phyloP scores from a whole-genome alignment of 73 alveolate species.

The Symbiodinium natans region DNA sequence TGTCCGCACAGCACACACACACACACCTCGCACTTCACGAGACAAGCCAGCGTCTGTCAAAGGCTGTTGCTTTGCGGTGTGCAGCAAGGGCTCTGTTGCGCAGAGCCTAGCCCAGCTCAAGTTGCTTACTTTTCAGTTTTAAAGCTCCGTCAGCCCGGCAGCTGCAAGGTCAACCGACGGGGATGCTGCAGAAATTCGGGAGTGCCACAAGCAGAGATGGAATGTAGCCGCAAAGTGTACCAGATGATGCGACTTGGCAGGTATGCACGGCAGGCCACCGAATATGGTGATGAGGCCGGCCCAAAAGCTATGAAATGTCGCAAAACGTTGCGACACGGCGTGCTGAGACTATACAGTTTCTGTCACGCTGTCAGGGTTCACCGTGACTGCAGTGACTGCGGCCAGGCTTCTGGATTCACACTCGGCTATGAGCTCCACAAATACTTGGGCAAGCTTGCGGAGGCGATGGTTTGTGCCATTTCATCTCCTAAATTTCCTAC shows the following conservation, averaged over 20 bases:
- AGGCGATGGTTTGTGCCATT: conserved; percentile 12
- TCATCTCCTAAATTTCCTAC: neutral
- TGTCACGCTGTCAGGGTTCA: too few species aligned
- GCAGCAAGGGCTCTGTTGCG: conserved; percentile 81
- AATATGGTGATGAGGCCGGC: conserved; percentile 53
- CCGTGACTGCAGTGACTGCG: too few species aligned
- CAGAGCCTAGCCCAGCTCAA: neutral
- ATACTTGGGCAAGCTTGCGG: conserved; percentile 65
- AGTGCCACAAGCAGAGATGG: neutral
- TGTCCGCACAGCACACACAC: too few species aligned
- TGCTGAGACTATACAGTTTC: too few species aligned
- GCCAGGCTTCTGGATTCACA: conserved; percentile 77
- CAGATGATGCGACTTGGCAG: neutral
- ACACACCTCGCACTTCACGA: neutral
- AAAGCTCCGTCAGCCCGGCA: neutral
- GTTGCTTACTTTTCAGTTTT: neutral
- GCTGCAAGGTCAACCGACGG: conserved; percentile 57
- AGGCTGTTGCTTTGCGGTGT: conserved; percentile 90
- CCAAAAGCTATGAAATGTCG: neutral
- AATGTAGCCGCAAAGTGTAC: neutral
- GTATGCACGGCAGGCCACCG: conserved; percentile 85
- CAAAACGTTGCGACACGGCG: neutral
- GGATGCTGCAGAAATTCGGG: conserved; percentile 92
- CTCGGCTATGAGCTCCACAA: conserved; percentile 84
- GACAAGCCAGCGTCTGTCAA: neutral